phyloP scores from a whole-genome alignment of 2,329 filamentous ascomycete species.

The Fonsecaea erecta region DNA sequence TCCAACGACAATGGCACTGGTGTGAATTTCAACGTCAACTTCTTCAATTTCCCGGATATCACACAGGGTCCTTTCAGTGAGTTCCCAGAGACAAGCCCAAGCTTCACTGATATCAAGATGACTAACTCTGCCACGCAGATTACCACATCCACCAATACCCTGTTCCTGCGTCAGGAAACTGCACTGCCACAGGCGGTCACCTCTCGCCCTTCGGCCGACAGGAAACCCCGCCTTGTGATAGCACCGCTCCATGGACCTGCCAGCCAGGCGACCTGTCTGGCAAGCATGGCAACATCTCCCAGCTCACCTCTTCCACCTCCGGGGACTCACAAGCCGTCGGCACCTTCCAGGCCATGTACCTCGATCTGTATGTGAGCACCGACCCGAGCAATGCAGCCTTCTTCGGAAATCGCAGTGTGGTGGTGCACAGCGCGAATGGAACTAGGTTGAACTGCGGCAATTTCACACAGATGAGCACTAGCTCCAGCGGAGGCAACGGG shows the following conservation, averaged over 20 bases:
- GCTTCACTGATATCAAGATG: not conserved
- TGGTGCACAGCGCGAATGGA: constrained; percentile 59
- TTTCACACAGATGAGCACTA: constrained; percentile 46
- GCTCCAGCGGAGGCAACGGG: not conserved
- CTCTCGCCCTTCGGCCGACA: constrained; percentile 71
- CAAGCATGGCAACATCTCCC: constrained; percentile 67
- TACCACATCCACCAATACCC: constrained; percentile 74
- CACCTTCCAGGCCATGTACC: constrained; percentile 45
- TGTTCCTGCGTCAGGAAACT: constrained; percentile 71
- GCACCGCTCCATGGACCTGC: constrained; percentile 64
- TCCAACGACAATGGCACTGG: constrained; percentile 58
- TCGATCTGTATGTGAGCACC: constrained; percentile 57
- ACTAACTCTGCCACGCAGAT: constrained; percentile 47
- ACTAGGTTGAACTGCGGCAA: constrained; percentile 63
- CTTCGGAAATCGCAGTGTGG: constrained; percentile 60
- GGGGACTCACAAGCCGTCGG: constrained; percentile 24
- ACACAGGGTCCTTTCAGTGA: constrained; percentile 65
- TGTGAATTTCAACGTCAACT: constrained; percentile 59
- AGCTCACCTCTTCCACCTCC: constrained; percentile 57
- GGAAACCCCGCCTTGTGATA: constrained; percentile 66
- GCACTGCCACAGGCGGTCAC: constrained; percentile 68
- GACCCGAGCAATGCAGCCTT: constrained; percentile 49
- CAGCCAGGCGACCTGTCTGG: constrained; percentile 77
- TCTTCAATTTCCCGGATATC: constrained; percentile 62
- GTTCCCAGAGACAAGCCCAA: constrained; percentile 39